Base-by-base conservation (phyloP, 495 filamentous ascomycete species). In the Massariosphaeria phaeospora region DNA sequence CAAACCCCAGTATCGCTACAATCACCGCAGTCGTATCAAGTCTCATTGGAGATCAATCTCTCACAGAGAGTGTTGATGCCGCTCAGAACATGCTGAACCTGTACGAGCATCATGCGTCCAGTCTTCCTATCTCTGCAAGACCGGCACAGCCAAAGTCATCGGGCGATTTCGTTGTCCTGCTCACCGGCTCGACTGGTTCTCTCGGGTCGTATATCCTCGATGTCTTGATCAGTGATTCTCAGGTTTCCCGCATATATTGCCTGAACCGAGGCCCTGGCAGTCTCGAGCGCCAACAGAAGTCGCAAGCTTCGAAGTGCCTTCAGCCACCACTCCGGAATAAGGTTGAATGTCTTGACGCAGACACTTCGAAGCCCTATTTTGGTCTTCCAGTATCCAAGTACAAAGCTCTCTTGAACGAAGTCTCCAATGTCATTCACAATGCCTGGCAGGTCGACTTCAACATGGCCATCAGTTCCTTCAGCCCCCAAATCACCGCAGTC, bases 161-260 rank as follows among this genome's bases (percentile, higher is more conserved):
- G 12, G 34, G 34, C 12, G 12, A 36, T 9, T 7, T 46, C 4
- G 24, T 44, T n/a, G 27, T 73, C 33, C 52, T 73, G 3, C 52
- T 73, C 13, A 72, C 66, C 6, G 70, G 70, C n/a, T 53, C 49
- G 17, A 69, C 70, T 23, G 67, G 70, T 2, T 66, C 55, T 34
- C 51, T 73, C 21, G 69, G 70, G n/a, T 41, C 59, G 0, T 59
- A 69, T 48, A 9, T 68, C 9, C 62, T 72, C 10, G 48, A 41
- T 0, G 2, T 43, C 7, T 55, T 70, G n/a, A 38, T 38, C 26
- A n/a, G 34, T n/a, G 10, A 35, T 6, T 15, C 51, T 13, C 18
- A n/a, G 6, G 52, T 67, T 17, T 23, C 46, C 0, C 41, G 29
- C 9, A 44, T 69, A 15, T 55, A 63, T 20, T 67, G 61, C 35